Base-by-base conservation (phyloP, 106 monocot species). In the Xerophyta viscosa region DNA sequence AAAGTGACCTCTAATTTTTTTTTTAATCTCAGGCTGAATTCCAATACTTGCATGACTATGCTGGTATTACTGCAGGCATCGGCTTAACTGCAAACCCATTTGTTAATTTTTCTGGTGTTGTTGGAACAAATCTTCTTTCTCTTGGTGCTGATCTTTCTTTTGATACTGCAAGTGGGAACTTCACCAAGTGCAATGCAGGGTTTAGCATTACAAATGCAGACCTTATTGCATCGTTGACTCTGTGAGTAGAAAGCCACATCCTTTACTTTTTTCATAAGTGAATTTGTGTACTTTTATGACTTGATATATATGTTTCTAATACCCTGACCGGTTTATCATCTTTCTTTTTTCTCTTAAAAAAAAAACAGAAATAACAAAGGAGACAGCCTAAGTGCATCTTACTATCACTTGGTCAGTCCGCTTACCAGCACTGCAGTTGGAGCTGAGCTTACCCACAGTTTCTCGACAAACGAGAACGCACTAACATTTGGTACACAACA, bases 191-290 rank as follows among this genome's bases (percentile, higher is more conserved):
- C 69, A 84, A 94, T 75, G 72, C 72, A 31, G 93, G 68, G 0
- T 9, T 94, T 24, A 94, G 74, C 55, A 19, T 81, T 48, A 84
- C 63, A 31, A 84, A 60, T 50, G 37, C 73, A n/a, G 93, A 94
- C 37, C 74, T 88, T 14, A 62, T 88, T 56, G 81, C 77, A 15
- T 63, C 88, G 11, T 13, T 94, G 33, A 72, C 63, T 43, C 29
- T 94, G 93, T 94, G 27, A 84, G 88, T 77, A 41, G 75, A 78
- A n/a, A n/a, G n/a, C n/a, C n/a, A n/a, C n/a, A n/a, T n/a, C n/a
- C n/a, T n/a, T n/a, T n/a, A n/a, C n/a, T n/a, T n/a, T n/a, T n/a
- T n/a, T n/a, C n/a, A n/a, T n/a, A n/a, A n/a, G n/a, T n/a, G n/a
- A n/a, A n/a, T n/a, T n/a, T n/a, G n/a, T n/a, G n/a, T n/a, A n/a